phyloP scores from a whole-genome alignment of 176 grass and related monocot species.

The Oryza nivara region DNA sequence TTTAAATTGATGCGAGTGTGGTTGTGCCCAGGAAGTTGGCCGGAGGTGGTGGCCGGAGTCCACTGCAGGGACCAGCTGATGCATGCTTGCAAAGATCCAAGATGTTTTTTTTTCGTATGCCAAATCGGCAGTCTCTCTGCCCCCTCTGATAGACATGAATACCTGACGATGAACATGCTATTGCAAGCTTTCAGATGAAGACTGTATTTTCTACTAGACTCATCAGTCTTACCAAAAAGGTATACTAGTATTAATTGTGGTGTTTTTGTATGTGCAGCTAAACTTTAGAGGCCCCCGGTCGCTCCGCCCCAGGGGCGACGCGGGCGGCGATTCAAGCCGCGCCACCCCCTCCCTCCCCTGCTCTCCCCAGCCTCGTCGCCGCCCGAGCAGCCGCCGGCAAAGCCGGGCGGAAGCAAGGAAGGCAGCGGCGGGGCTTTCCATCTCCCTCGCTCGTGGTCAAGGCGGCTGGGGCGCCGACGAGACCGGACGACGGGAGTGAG shows the following conservation, averaged over 20 bases:
- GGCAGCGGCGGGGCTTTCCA: too few relatives aligned
- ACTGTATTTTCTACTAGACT: background rate
- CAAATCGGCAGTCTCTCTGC: background rate
- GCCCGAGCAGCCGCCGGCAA: too few relatives aligned
- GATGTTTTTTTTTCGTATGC: background rate
- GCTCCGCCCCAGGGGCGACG: too few relatives aligned
- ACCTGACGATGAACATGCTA: background rate
- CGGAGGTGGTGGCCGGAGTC: constrained; percentile 4
- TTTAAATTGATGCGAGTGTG: constrained; percentile 30
- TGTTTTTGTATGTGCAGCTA: background rate
- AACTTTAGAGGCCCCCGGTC: too few relatives aligned
- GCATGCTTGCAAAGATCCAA: constrained; percentile 5
- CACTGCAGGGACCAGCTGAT: constrained; percentile 23
- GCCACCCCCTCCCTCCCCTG: too few relatives aligned
- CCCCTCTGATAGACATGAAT: background rate
- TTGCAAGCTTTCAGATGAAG: background rate
- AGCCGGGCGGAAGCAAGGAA: too few relatives aligned
- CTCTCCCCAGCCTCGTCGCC: too few relatives aligned
- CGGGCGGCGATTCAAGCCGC: too few relatives aligned
- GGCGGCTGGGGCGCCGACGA: too few relatives aligned
- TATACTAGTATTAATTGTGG: background rate
- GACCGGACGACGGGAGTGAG: too few relatives aligned
- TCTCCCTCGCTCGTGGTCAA: too few relatives aligned
- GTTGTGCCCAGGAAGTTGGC: constrained; percentile 12
- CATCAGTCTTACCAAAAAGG: background rate